phyloP scores from a whole-genome alignment of 352 stramenopile species.

The Plasmopara viticola region DNA sequence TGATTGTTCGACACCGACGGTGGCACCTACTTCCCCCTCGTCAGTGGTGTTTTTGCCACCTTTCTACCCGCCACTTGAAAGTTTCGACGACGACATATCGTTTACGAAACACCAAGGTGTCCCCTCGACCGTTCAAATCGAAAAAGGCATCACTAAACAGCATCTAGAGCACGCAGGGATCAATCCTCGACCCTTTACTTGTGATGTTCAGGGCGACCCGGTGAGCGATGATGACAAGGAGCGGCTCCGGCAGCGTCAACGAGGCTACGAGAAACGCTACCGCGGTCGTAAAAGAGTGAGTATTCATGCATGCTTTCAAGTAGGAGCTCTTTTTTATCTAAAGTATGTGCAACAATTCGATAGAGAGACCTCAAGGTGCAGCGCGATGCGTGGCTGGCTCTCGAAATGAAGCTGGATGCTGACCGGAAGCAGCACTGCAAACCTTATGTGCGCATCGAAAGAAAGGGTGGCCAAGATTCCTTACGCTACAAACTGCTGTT shows the following conservation, averaged over 20 bases:
- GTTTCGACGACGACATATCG: background rate
- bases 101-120: slow-evolving; percentile 11
- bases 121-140: background rate
- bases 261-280: slow-evolving; percentile 38
- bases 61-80: slow-evolving; percentile 4
- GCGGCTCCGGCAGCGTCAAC: slow-evolving; percentile 29
- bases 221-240: slow-evolving; percentile 20
- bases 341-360: no score
- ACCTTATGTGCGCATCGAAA: slow-evolving; percentile 11
- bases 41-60: slow-evolving; percentile 17
- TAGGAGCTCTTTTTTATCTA: background rate
- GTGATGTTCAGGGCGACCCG: background rate
- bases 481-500: slow-evolving; percentile 12
- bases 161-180: background rate
- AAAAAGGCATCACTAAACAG: slow-evolving; percentile 6
- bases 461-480: background rate
- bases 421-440: slow-evolving; percentile 12
- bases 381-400: slow-evolving; percentile 23
- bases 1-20: background rate
- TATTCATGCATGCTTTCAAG: slow-evolving; percentile 1
- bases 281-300: slow-evolving; percentile 36
- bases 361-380: slow-evolving; percentile 26
- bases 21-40: slow-evolving; percentile 16
- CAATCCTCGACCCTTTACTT: background rate
- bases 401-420: slow-evolving; percentile 26